Percentiles rank a stretch among this genome's conserved stretches.
Conservation (phyloP, 345 rosid species). For the Boechera retrofracta region DNA sequence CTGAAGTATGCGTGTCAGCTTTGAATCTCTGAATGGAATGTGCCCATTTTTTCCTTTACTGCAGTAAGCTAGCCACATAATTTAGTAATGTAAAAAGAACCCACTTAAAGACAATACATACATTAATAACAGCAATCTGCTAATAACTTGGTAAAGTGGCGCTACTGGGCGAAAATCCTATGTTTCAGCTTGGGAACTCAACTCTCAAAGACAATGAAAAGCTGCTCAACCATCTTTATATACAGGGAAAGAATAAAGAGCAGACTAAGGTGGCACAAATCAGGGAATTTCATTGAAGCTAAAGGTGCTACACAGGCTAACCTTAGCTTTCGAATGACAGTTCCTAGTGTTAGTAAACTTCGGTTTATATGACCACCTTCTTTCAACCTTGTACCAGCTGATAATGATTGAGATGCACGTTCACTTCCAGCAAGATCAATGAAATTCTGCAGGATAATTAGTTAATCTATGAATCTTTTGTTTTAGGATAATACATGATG, state of each 20-base stretch:
- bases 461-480: constrained; percentile 17
- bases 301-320: constrained; percentile 45
- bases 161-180: background rate
- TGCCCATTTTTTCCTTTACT: constrained; percentile 96
- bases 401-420: constrained; percentile 89
- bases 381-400: constrained; percentile 89
- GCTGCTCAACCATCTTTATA: constrained; percentile 3
- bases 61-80: constrained; percentile 52
- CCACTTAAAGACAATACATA: constrained; percentile 1
- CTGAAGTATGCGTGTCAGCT: constrained; percentile 93
- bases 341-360: constrained; percentile 90
- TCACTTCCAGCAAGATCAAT: constrained; percentile 98
- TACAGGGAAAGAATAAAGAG: constrained; percentile 22
- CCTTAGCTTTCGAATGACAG: constrained; percentile 96
- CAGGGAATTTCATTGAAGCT: constrained; percentile 14
- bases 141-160: constrained; percentile 20
- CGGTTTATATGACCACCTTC: constrained; percentile 97
- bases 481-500: constrained; percentile 2
- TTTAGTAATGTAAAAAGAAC: constrained; percentile 31
- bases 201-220: constrained; percentile 7
- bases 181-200: constrained; percentile 27
- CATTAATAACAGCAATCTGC: constrained; percentile 3
- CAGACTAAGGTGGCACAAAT: constrained; percentile 22
- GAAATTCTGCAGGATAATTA: constrained; percentile 62
- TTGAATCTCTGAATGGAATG: constrained; percentile 92